Percentiles rank a stretch among this genome's conserved stretches.
phyloP scores from a whole-genome alignment of 176 grass and related monocot genomes.

The Tillandsia fasciculata region DNA sequence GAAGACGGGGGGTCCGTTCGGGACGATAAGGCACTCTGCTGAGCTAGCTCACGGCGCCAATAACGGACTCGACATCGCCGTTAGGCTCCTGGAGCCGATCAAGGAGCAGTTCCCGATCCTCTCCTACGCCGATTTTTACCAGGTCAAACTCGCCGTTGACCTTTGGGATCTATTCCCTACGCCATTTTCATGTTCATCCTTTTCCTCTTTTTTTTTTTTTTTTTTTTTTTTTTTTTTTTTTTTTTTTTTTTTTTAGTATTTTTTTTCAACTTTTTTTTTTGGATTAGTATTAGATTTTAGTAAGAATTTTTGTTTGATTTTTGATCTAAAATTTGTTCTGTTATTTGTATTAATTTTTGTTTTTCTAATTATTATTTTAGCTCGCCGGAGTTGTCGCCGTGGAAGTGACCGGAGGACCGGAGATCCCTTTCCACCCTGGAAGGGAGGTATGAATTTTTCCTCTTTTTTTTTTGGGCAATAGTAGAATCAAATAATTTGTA shows the following conservation, averaged over 20 bases:
- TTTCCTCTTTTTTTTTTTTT: no score
- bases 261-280: no score
- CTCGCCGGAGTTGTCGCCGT: slow-evolving; percentile 89
- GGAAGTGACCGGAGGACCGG: slow-evolving; percentile 78
- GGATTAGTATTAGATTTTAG: neutral
- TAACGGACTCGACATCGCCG: slow-evolving; percentile 73
- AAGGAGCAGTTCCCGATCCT: slow-evolving; percentile 74
- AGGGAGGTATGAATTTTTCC: slow-evolving; percentile 41
- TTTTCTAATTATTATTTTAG: slow-evolving; percentile 20
- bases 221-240: no score
- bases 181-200: no score
- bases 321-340: neutral
- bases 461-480: neutral
- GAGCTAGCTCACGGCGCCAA: slow-evolving; percentile 85
- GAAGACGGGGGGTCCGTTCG: slow-evolving; percentile 75
- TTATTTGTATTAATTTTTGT: slow-evolving; percentile 2
- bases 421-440: slow-evolving; percentile 81
- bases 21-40: slow-evolving; percentile 55
- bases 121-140: slow-evolving; percentile 94
- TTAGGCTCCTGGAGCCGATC: slow-evolving; percentile 78
- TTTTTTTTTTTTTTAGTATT: no score
- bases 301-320: no score
- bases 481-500: slow-evolving; percentile 8
- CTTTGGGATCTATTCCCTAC: no score
- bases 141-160: slow-evolving; percentile 24